Evolutionary conservation across 1,139 yeast genomes (phyloP).

Genomic region (Pichia sp.): DNA sequence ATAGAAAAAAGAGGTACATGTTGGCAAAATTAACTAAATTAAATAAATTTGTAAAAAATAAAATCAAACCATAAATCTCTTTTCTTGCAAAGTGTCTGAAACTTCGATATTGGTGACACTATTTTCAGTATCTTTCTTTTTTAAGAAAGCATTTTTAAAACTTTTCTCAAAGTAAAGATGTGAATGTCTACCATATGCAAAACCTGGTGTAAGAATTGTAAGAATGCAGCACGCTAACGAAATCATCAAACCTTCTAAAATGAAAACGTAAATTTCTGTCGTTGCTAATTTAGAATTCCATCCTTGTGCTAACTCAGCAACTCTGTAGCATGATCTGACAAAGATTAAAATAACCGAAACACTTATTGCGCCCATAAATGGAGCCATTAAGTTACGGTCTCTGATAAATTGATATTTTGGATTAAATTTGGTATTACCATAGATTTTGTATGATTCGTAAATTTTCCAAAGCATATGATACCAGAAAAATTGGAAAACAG

Average conservation of each 20-base stretch:
- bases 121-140: too few relatives aligned
- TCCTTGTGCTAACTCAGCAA: slow-evolving; percentile 72
- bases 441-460: slow-evolving; percentile 27
- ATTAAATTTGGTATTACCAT: slow-evolving; percentile 27
- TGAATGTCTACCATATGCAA: slow-evolving; percentile 38
- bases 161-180: slow-evolving; percentile 15
- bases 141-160: background rate
- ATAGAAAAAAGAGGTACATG: too few relatives aligned
- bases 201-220: slow-evolving; percentile 58
- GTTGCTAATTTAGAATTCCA: slow-evolving; percentile 64
- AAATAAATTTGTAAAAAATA: too few relatives aligned
- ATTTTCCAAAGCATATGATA: slow-evolving; percentile 44
- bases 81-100: background rate
- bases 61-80: background rate
- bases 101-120: background rate
- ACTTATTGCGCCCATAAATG: slow-evolving; percentile 46
- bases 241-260: slow-evolving; percentile 71
- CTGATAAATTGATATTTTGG: slow-evolving; percentile 6
- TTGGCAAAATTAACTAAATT: too few relatives aligned
- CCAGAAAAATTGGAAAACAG: slow-evolving; percentile 51
- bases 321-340: slow-evolving; percentile 71
- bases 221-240: slow-evolving; percentile 39
- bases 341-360: slow-evolving; percentile 51
- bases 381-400: slow-evolving; percentile 36
- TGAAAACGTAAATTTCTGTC: slow-evolving; percentile 66